Evolutionary conservation across 164 flowering plant genomes (phyloP).

Genomic region (Vitis rupestris): DNA sequence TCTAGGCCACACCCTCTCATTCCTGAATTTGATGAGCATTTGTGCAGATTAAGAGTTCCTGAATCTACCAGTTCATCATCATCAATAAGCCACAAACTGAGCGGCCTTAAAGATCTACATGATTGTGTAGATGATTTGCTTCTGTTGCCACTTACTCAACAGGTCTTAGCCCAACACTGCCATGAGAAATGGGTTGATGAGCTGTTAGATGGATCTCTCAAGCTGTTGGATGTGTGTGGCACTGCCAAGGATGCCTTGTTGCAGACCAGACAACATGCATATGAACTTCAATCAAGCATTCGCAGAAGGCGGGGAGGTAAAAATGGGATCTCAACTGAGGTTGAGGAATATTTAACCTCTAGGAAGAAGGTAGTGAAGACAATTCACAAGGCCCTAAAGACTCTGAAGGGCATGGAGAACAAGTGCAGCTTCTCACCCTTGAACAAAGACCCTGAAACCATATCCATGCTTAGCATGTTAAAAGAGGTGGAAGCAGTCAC

Average conservation of each 20-base stretch:
- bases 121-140: conserved; percentile 28
- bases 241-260: conserved; percentile 23
- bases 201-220: conserved; percentile 33
- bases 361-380: conserved; percentile 36
- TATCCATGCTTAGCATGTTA: conserved; percentile 13
- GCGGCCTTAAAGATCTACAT: conserved; percentile 25
- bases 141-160: conserved; percentile 23
- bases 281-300: conserved; percentile 29
- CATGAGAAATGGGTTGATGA: conserved; percentile 24
- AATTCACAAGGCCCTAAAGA: conserved; percentile 10
- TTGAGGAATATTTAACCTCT: conserved; percentile 21
- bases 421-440: not conserved
- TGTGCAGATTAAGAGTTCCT: conserved; percentile 23
- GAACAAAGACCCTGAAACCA: not conserved
- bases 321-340: conserved; percentile 4
- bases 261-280: conserved; percentile 24
- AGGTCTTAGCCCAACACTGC: conserved; percentile 7
- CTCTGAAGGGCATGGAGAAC: conserved; percentile 4
- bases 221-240: conserved; percentile 32
- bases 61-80: conserved; percentile 6
- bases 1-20: conserved; percentile 27
- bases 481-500: conserved; percentile 24
- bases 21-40: conserved; percentile 20
- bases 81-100: conserved; percentile 18
- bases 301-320: conserved; percentile 33